Evolutionary conservation across 768 basidiomycete species (phyloP), one percentile per base, ranked within the genome.

Genomic region (Mycena albidolilacea): DNA sequence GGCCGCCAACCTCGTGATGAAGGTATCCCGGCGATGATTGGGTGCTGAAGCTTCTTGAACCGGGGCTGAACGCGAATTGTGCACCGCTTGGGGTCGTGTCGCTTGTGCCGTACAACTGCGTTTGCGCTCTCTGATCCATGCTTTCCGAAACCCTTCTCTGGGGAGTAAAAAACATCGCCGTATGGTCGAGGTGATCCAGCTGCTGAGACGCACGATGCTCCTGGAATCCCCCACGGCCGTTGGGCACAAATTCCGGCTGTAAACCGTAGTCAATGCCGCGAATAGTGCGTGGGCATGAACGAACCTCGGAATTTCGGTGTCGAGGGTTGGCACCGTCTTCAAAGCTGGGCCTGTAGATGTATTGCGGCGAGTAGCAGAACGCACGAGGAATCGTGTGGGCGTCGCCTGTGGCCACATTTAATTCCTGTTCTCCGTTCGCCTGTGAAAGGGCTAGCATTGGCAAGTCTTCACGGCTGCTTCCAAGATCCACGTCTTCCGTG

Each of bases 331-430:
- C 15, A 2, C 43, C 43, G 19, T 46, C 23, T 30, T n/a, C 59
- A 5, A 35, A 11, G n/a, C 12, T 21, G 10, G 41, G 41, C 10
- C 17, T 61, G 39, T 67, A 57, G 44, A 39, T 48, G n/a, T 43
- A 35, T 46, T 59, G 57, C 11, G 66, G 66, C 10, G 66, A 67
- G 23, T 48, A 41, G 57, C 43, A 60, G 58, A 68, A 60, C 37
- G 67, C 37, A 19, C 67, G 48, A n/a, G 67, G 15, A 5, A 43
- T 35, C 52, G 58, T 68, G 67, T 60, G 41, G 37, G 46, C 58
- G 38, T 46, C 35, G 30, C 12, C 52, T 58, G 60, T 68, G 35
- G 58, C 67, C 46, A 21, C 14, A 23, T 60, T 37, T 14, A 68
- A 50, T 50, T 15, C 46, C 46, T 58, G 58, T 10, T 17, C 67